A percentile compares a stretch with the other conserved stretches of the same genome.
Conservation (phyloP, 305 asterid genomes). For the Fraxinus sp. region DNA sequence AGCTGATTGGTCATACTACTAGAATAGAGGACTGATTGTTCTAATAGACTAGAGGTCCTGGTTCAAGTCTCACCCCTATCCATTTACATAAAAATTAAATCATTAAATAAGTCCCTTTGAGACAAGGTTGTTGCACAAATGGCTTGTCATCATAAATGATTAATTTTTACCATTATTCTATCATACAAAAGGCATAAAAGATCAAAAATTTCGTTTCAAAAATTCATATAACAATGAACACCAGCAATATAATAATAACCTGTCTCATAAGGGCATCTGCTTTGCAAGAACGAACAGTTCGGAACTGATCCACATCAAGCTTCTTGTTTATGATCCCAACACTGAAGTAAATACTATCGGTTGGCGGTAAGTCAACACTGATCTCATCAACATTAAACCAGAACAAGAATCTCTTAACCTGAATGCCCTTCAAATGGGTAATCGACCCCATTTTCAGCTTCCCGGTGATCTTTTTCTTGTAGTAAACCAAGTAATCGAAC, state of each 20-base stretch:
- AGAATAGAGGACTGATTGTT: not conserved
- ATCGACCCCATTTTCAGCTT: constrained; percentile 69
- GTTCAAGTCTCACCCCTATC: not conserved
- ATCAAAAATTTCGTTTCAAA: not conserved
- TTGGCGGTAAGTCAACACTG: constrained; percentile 78
- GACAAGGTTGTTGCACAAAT: not conserved
- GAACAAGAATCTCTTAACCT: constrained; percentile 63
- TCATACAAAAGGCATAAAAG: not conserved
- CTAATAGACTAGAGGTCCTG: not conserved
- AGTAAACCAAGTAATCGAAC: constrained; percentile 78
- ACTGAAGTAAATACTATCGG: constrained; percentile 69
- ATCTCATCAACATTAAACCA: constrained; percentile 89
- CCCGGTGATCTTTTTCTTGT: constrained; percentile 69
- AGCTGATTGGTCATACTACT: not conserved
- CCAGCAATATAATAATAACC: constrained; percentile 34
- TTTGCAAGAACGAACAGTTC: constrained; percentile 66
- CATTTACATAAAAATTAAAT: not conserved
- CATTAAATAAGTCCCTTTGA: not conserved
- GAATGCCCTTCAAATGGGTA: constrained; percentile 58
- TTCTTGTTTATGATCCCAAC: constrained; percentile 81
- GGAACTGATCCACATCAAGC: constrained; percentile 72
- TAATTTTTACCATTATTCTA: not conserved
- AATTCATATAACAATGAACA: not conserved
- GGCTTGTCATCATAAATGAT: not conserved
- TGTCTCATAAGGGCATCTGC: constrained; percentile 41